Conservation (phyloP, 305 asterid genomes). For the Fraxinus latifolia region DNA sequence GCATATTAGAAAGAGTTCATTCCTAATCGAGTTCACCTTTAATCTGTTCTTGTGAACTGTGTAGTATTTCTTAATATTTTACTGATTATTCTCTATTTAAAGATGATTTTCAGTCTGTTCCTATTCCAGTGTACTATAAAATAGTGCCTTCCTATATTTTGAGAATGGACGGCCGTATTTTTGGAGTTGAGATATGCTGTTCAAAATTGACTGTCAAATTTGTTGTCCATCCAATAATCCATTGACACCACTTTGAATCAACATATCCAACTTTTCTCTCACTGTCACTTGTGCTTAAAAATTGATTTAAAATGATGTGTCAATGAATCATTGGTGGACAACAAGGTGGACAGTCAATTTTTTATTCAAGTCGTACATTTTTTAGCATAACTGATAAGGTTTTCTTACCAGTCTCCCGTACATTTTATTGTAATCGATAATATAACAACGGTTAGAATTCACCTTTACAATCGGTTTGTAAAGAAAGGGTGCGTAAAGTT, state of each 20-base stretch:
- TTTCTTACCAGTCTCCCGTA: background rate
- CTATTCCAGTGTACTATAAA: background rate
- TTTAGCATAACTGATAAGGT: background rate
- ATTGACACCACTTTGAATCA: no score
- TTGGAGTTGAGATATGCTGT: no score
- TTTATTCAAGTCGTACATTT: background rate
- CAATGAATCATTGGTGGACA: no score
- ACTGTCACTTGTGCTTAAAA: no score
- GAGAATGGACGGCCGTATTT: conserved; percentile 29
- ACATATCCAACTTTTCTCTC: no score
- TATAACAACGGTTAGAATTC: background rate
- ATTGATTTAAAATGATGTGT: no score
- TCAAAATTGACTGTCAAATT: no score
- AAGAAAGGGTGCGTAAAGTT: background rate
- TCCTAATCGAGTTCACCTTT: conserved; percentile 4
- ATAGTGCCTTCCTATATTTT: conserved; percentile 34
- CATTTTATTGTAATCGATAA: background rate
- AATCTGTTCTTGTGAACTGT: conserved; percentile 24
- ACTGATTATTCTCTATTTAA: background rate
- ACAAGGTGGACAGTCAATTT: no score
- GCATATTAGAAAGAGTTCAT: conserved; percentile 32
- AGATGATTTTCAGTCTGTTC: background rate
- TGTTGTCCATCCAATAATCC: no score
- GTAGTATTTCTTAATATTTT: conserved; percentile 18
- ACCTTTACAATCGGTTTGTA: background rate